These are phyloP conservation scores for Globisporangium canariense DNA, from an alignment of 352 stramenopile genomes.

Conservation along the genomic window DNA sequence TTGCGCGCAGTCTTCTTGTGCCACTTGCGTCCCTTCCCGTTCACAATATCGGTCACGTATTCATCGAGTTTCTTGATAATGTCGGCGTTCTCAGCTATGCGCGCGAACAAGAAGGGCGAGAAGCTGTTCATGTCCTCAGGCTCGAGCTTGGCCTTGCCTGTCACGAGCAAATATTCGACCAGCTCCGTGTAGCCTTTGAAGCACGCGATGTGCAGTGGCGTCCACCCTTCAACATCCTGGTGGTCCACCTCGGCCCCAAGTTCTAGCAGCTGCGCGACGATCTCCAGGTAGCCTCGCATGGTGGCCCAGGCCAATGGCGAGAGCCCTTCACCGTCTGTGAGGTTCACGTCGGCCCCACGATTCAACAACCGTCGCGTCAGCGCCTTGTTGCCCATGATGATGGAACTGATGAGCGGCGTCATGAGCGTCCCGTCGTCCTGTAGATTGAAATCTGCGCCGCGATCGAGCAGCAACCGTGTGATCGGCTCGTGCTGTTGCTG, in stretches of 20 bases:
- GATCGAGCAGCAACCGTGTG: slow-evolving; percentile 63
- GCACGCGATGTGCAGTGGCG: slow-evolving; percentile 64
- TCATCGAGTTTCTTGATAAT: slow-evolving; percentile 57
- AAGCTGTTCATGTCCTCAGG: slow-evolving; percentile 70
- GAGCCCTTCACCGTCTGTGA: slow-evolving; percentile 56
- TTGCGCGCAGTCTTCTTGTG: slow-evolving; percentile 23
- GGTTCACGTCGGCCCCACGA: slow-evolving; percentile 47
- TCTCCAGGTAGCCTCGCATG: slow-evolving; percentile 67
- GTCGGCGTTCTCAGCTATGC: slow-evolving; percentile 63
- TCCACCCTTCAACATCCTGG: slow-evolving; percentile 64
- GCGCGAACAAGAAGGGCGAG: slow-evolving; percentile 63
- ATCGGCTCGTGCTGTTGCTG: slow-evolving; percentile 77
- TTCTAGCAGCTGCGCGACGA: slow-evolving; percentile 68
- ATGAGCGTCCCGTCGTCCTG: slow-evolving; percentile 54
- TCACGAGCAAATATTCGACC: slow-evolving; percentile 69
- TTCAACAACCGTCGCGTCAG: slow-evolving; percentile 57
- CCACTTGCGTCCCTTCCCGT: slow-evolving; percentile 26
- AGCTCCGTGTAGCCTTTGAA: slow-evolving; percentile 70
- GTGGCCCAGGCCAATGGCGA: slow-evolving; percentile 65
- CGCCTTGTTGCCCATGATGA: slow-evolving; percentile 85
- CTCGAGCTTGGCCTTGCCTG: slow-evolving; percentile 33
- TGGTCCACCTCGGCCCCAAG: slow-evolving; percentile 54
- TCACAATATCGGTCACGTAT: slow-evolving; percentile 32
- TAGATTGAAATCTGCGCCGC: slow-evolving; percentile 58
- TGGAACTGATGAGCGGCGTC: slow-evolving; percentile 65